A percentile compares a stretch with the other conserved stretches of the same genome.
These are phyloP conservation scores for Drosera spatulata DNA, from an alignment of 179 eudicot genomes.

Conservation along the genomic window DNA sequence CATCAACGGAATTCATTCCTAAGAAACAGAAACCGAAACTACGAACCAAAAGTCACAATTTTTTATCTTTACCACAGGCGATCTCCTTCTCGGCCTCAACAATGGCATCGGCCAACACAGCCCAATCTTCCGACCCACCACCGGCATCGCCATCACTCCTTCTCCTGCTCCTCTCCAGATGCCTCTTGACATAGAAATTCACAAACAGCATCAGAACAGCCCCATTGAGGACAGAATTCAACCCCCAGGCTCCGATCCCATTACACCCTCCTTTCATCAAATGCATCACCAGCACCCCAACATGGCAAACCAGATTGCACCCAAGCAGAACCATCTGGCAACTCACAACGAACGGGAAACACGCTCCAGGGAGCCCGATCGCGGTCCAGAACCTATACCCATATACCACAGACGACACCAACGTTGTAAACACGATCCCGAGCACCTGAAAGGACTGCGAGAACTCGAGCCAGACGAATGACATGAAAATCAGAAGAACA, in stretches of 20 bases:
- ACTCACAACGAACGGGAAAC: slow-evolving; percentile 58
- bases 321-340: slow-evolving; percentile 58
- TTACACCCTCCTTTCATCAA: slow-evolving; percentile 71
- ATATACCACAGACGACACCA: slow-evolving; percentile 46
- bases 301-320: slow-evolving; percentile 52
- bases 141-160: slow-evolving; percentile 4
- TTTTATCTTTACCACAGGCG: slow-evolving; percentile 13
- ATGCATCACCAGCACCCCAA: slow-evolving; percentile 58
- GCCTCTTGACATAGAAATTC: slow-evolving; percentile 48
- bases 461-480: slow-evolving; percentile 17
- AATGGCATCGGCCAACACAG: neutral
- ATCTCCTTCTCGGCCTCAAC: slow-evolving; percentile 3
- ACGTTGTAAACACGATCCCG: slow-evolving; percentile 52
- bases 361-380: slow-evolving; percentile 55
- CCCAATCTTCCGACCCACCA: neutral
- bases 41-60: slow-evolving; percentile 8
- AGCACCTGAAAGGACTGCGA: slow-evolving; percentile 73
- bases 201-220: slow-evolving; percentile 53
- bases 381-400: slow-evolving; percentile 88
- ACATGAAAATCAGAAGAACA: slow-evolving; percentile 45
- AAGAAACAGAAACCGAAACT: too few relatives aligned
- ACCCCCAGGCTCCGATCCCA: slow-evolving; percentile 81
- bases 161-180: slow-evolving; percentile 6
- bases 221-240: slow-evolving; percentile 61
- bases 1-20: too few relatives aligned